Evolutionary conservation across 768 basidiomycete genomes (phyloP).

Genomic region (Lyophyllum decastes): DNA sequence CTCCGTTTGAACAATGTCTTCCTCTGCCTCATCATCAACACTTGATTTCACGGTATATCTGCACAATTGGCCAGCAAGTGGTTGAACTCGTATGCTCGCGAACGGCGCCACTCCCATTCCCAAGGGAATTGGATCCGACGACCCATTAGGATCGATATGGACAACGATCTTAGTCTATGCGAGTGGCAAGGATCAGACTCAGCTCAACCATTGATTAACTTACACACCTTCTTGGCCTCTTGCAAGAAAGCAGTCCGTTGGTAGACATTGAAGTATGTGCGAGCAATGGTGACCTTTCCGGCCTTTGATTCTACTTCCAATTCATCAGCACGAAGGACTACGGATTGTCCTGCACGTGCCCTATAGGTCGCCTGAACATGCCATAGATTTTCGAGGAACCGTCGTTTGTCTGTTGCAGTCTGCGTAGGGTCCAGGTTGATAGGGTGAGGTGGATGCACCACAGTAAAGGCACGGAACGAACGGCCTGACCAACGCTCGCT

Average conservation of each 20-base stretch:
- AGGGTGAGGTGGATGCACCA: slow-evolving; percentile 74
- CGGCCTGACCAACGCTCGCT: slow-evolving; percentile 88
- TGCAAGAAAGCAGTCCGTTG: slow-evolving; percentile 77
- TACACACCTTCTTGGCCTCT: slow-evolving; percentile 74
- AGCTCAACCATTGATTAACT: background rate
- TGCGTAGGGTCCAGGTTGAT: slow-evolving; percentile 66
- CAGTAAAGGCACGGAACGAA: slow-evolving; percentile 76
- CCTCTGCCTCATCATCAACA: slow-evolving; percentile 73
- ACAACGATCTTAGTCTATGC: slow-evolving; percentile 83
- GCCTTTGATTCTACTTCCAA: slow-evolving; percentile 71
- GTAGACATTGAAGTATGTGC: slow-evolving; percentile 90
- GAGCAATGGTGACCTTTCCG: slow-evolving; percentile 64
- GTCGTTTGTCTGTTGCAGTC: slow-evolving; percentile 68
- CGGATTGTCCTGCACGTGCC: slow-evolving; percentile 70
- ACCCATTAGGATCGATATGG: slow-evolving; percentile 77
- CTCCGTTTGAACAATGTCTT: slow-evolving; percentile 80
- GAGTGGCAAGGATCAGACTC: slow-evolving; percentile 4
- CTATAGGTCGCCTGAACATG: slow-evolving; percentile 81
- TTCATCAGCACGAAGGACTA: slow-evolving; percentile 70
- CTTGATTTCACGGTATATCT: slow-evolving; percentile 77
- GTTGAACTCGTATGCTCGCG: slow-evolving; percentile 80
- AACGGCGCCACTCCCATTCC: slow-evolving; percentile 71
- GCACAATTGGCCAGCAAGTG: slow-evolving; percentile 80
- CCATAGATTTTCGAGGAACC: slow-evolving; percentile 91
- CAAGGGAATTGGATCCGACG: slow-evolving; percentile 78